phyloP scores from a whole-genome alignment of 2,329 filamentous ascomycete species.

The Hymenoscyphus scutula region DNA sequence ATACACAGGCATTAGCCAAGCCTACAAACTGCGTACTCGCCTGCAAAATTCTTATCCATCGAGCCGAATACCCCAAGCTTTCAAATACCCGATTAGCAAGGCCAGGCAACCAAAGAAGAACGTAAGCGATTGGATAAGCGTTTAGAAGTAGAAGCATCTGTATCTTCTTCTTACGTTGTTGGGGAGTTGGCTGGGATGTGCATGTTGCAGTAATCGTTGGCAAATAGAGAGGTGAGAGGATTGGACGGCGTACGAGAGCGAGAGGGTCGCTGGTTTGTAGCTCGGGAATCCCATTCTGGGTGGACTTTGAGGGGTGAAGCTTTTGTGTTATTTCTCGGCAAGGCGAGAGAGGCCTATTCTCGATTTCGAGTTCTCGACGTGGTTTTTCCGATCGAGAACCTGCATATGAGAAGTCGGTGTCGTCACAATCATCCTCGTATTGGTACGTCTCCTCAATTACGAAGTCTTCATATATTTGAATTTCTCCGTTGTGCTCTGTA shows the following conservation, averaged over 20 bases:
- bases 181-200: neutral
- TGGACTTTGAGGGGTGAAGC: conserved; percentile 5
- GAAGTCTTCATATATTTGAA: neutral
- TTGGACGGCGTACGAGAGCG: neutral
- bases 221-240: neutral
- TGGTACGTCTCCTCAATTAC: neutral
- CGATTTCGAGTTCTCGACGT: neutral
- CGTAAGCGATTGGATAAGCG: conserved; percentile 40
- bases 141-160: conserved; percentile 39
- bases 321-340: conserved; percentile 16
- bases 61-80: conserved; percentile 29
- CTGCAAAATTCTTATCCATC: conserved; percentile 35
- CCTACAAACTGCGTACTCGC: conserved; percentile 40
- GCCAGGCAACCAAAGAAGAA: conserved; percentile 41
- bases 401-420: neutral
- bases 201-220: neutral
- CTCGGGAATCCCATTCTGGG: neutral
- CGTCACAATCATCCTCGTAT: neutral
- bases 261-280: neutral
- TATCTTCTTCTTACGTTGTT: conserved; percentile 12
- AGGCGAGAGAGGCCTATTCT: conserved; percentile 7
- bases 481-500: neutral
- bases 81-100: conserved; percentile 36
- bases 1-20: conserved; percentile 40
- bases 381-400: neutral